phyloP scores from a whole-genome alignment of 2,329 filamentous ascomycete genomes.

The Hypoxylon sp. region DNA sequence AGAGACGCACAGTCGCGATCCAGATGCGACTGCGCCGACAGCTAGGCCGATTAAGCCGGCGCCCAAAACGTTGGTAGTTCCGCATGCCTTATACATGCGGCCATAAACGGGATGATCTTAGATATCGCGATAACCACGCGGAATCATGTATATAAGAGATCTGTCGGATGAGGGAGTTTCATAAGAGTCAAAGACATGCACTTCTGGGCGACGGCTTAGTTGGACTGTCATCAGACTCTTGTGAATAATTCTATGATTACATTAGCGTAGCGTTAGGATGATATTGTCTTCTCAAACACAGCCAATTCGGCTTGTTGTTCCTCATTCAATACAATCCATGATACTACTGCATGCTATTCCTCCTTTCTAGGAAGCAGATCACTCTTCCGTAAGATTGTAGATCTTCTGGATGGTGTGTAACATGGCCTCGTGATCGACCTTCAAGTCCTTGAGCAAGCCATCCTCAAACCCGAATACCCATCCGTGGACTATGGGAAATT shows the following conservation, averaged over 20 bases:
- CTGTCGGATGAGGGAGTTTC: background rate
- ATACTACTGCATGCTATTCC: background rate
- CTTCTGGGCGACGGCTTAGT: constrained; percentile 3
- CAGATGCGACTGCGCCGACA: background rate
- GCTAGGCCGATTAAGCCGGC: background rate
- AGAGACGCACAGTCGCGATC: background rate
- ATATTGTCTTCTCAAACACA: background rate
- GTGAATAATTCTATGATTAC: constrained; percentile 19
- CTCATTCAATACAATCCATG: constrained; percentile 5
- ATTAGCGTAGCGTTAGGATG: constrained; percentile 8
- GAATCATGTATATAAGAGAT: background rate
- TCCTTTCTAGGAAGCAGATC: constrained; percentile 1
- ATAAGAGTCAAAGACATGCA: background rate
- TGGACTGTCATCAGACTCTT: constrained; percentile 11
- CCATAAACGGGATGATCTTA: background rate
- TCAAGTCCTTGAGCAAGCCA: constrained; percentile 75
- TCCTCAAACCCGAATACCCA: constrained; percentile 81
- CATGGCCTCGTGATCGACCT: constrained; percentile 72
- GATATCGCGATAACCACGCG: background rate
- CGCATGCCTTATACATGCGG: background rate
- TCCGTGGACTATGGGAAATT: constrained; percentile 79
- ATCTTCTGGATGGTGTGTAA: constrained; percentile 74
- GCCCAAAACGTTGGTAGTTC: background rate
- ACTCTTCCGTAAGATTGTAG: constrained; percentile 65
- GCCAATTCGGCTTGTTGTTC: background rate